Evolutionary conservation across 2,329 filamentous ascomycete genomes (phyloP), one percentile per base, ranked within the genome.

Genomic region (Pestalotiopsis sp.): DNA sequence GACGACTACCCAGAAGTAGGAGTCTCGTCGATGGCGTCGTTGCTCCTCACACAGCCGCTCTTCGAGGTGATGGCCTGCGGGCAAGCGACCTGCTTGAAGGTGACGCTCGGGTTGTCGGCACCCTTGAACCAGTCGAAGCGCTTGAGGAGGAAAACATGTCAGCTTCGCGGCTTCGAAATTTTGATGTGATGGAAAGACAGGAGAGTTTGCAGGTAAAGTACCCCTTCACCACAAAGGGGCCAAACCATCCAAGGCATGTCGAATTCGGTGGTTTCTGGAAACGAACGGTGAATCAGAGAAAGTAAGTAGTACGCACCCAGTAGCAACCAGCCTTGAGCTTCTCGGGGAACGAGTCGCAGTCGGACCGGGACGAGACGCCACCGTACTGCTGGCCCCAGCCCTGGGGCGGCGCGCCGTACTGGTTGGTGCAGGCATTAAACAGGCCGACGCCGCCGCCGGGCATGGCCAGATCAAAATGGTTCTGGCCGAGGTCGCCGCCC

Each of bases 71-170:
- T 73, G 58, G 79, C 84, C 45, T 81, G 77, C 14, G 87, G 87
- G 77, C 87, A 90, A 70, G 83, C 80, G 13, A 91, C 87, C 77
- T 87, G 82, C 77, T 82, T 79, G 78, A 87, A 90, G 66, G 78
- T 81, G 66, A 90, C 84, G 36, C 73, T 74, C 6, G 88, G 87
- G 79, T 90, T 90, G 75, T 90, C 86, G 63, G 87, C 83, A 70
- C 85, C 84, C 71, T 81, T 74, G 79, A 90, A 90, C 88, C 88
- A 91, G 80, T 90, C 86, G 74, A 90, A 91, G 69, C 88, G 86
- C 45, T 52, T 4, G 7, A 52, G 3, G 7, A n/a, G 9, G 7
- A 36, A 36, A 9, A 36, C 2, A 36, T 36, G 31, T 36, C 31
- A 36, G 31, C 31, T 9, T 36, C 6, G 31, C 6, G 31, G 31